Evolutionary conservation across 176 grass and related monocot genomes (phyloP).

Genomic region (Alloteropsis semialata): DNA sequence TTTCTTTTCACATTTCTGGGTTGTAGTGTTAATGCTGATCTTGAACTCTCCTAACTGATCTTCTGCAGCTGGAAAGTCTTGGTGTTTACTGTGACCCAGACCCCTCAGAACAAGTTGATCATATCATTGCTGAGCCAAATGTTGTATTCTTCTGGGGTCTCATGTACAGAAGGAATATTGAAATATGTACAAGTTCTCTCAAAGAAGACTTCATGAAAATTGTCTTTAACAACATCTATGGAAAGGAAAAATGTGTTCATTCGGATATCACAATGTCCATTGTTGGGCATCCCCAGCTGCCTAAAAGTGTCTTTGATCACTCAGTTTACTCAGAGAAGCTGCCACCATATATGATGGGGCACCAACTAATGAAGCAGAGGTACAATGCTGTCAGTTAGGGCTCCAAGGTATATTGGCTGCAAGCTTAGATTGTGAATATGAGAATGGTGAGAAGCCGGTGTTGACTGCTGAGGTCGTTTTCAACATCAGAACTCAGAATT

Average conservation of each 20-base stretch:
- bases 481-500: slow-evolving; percentile 5
- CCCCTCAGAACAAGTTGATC: slow-evolving; percentile 52
- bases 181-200: slow-evolving; percentile 38
- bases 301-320: slow-evolving; percentile 39
- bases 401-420: neutral
- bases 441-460: slow-evolving; percentile 18
- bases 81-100: slow-evolving; percentile 54
- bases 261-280: slow-evolving; percentile 49
- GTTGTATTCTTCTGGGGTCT: slow-evolving; percentile 70
- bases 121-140: slow-evolving; percentile 40
- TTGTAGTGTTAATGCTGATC: slow-evolving; percentile 25
- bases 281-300: slow-evolving; percentile 36
- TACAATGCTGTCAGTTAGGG: slow-evolving; percentile 30
- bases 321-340: slow-evolving; percentile 37
- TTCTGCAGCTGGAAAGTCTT: slow-evolving; percentile 60
- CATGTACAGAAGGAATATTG: slow-evolving; percentile 11
- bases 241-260: slow-evolving; percentile 35
- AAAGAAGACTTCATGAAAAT: slow-evolving; percentile 68
- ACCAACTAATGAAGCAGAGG: slow-evolving; percentile 33
- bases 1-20: slow-evolving; percentile 11
- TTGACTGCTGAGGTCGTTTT: slow-evolving; percentile 18
- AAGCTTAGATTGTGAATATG: slow-evolving; percentile 31
- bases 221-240: slow-evolving; percentile 49
- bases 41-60: slow-evolving; percentile 24
- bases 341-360: slow-evolving; percentile 28